Conservation (phyloP, 2,329 filamentous ascomycete species). For the Xylariaceae sp. region DNA sequence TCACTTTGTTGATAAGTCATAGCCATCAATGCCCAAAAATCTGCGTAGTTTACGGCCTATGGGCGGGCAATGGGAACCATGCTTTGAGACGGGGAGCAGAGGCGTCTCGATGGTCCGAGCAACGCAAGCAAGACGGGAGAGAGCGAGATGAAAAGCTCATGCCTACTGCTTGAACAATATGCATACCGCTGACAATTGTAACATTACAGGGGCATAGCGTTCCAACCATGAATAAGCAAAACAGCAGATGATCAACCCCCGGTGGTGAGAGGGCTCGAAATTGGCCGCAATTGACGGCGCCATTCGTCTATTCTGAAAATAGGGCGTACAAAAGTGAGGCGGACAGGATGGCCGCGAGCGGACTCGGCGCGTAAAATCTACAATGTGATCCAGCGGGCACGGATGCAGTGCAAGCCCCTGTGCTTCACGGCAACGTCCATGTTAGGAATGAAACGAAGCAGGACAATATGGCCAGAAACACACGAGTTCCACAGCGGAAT, state of each 20-base stretch:
- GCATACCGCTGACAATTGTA: slow-evolving; percentile 12
- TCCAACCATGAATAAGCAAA: slow-evolving; percentile 11
- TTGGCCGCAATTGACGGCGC: slow-evolving; percentile 6
- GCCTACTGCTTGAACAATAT: slow-evolving; percentile 8
- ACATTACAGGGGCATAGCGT: slow-evolving; percentile 12
- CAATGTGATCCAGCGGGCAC: slow-evolving; percentile 19
- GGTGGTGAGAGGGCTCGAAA: slow-evolving; percentile 11
- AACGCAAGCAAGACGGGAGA: neutral
- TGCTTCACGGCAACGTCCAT: slow-evolving; percentile 12
- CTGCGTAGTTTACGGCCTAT: slow-evolving; percentile 2
- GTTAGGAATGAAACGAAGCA: slow-evolving; percentile 15
- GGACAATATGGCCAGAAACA: slow-evolving; percentile 9
- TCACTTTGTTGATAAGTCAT: neutral
- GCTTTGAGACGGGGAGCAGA: neutral
- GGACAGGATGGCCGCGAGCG: slow-evolving; percentile 27
- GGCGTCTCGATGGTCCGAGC: neutral
- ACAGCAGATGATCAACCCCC: slow-evolving; percentile 11
- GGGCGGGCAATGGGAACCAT: neutral
- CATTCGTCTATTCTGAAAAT: slow-evolving; percentile 23
- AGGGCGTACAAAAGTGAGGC: slow-evolving; percentile 33
- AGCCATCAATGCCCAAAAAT: neutral
- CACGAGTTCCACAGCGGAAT: slow-evolving; percentile 13
- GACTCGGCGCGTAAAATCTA: slow-evolving; percentile 25
- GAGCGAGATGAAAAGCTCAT: slow-evolving; percentile 1
- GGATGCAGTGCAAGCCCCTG: slow-evolving; percentile 23